phyloP scores from a whole-genome alignment of 768 basidiomycete species.

The Podaxis sp. region DNA sequence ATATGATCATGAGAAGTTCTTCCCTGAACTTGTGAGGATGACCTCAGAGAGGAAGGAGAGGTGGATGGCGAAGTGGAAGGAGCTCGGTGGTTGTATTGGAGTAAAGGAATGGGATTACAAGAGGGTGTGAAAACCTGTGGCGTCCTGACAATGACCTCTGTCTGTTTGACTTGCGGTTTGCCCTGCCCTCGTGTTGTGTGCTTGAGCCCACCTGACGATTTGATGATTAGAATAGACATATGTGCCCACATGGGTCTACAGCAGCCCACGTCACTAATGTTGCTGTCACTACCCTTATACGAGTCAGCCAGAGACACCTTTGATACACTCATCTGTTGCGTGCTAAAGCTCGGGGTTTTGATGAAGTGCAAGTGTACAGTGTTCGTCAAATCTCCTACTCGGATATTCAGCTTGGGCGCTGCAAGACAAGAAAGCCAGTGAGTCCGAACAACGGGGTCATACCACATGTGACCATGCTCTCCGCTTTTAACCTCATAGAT shows the following conservation, averaged over 20 bases:
- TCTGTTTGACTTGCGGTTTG: neutral
- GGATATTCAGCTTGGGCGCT: no score
- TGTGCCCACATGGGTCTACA: neutral
- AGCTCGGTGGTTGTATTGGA: constrained; percentile 68
- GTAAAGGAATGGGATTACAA: constrained; percentile 83
- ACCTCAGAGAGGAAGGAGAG: constrained; percentile 47
- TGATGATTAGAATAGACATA: neutral
- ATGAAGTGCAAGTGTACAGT: no score
- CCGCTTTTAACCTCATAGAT: no score
- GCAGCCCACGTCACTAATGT: neutral
- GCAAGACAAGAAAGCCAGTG: no score
- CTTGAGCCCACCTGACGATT: neutral
- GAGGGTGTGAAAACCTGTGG: constrained; percentile 7
- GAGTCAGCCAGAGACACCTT: neutral
- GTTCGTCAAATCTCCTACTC: no score
- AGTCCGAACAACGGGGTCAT: no score
- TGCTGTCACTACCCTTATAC: neutral
- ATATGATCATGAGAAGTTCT: constrained; percentile 76
- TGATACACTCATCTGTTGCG: neutral
- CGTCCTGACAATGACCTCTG: neutral
- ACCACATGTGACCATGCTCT: no score
- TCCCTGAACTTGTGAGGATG: constrained; percentile 60
- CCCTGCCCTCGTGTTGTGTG: neutral
- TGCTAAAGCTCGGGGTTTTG: no score
- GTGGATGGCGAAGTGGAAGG: constrained; percentile 64